Base-by-base conservation (phyloP, 331 rosid genomes). In the Quercus phellos region DNA sequence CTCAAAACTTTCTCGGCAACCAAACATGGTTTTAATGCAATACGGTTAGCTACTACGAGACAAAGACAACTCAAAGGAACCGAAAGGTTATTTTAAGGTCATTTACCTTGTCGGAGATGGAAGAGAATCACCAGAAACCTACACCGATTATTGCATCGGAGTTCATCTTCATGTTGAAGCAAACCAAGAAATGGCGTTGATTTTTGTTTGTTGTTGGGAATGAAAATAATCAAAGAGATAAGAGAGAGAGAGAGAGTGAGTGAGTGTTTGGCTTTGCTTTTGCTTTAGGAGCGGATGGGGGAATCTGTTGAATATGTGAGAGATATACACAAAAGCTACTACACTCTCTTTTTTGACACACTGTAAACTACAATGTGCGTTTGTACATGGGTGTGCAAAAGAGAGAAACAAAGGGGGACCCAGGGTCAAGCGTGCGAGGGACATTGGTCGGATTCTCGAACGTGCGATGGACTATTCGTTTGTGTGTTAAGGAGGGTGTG, bases 221-320 rank as follows among this genome's bases (percentile, higher is more conserved):
- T 30, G 74, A 71, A 72, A 12, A 74, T 6, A 46, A 74, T 4
- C 77, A 38, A 51, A 74, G 84, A 71, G 92, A 82, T 38, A 68
- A 68, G 87, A 73, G 60, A 8, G 24, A 22, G 54, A 55, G 6
- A 38, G 11, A 38, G 38, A 50, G 50, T 59, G 55, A 4, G 60
- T 10, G 19, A 5, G 27, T 27, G 0, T 35, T 51, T 35, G 55
- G 27, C 0, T 8, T 38, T 54, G 78, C 54, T 69, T 74, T 77
- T 69, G 55, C 77, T 64, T 83, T 77, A 35, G 51, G 2, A 24
- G 89, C 6, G 75, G 75, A 84, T 87, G 79, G 54, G 54, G 85
- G 93, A 89, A 89, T 90, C 97, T 80, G 79, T 69, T 90, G 97
- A 90, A 92, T 92, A 90, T 84, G 75, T 68, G 90, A 78, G 77